Conservation (phyloP, 2,329 filamentous ascomycete species). For the Fusarium nurragi region DNA sequence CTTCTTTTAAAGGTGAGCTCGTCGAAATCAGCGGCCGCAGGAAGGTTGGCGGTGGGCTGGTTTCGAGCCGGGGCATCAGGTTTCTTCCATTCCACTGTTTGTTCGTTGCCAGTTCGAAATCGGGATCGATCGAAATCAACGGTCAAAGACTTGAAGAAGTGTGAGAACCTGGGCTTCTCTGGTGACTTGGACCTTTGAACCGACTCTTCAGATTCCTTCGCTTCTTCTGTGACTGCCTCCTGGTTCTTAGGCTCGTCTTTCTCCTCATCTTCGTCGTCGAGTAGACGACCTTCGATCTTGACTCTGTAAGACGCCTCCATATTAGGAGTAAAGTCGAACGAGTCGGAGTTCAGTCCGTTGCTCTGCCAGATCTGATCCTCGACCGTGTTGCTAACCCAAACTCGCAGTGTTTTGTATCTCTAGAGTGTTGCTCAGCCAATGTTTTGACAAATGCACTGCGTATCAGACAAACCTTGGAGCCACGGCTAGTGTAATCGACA, state of each 20-base stretch:
- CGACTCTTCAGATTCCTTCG: constrained; percentile 43
- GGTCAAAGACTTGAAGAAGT: constrained; percentile 83
- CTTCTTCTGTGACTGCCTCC: constrained; percentile 47
- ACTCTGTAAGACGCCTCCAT: constrained; percentile 85
- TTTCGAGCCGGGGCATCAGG: constrained; percentile 67
- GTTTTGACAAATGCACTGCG: not conserved
- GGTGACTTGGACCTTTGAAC: constrained; percentile 50
- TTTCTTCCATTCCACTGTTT: constrained; percentile 86
- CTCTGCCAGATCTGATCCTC: constrained; percentile 95
- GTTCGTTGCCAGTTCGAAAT: constrained; percentile 64
- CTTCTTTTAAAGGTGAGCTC: constrained; percentile 90
- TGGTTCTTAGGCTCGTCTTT: constrained; percentile 60
- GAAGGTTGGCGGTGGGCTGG: constrained; percentile 48
- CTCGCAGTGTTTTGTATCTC: constrained; percentile 83
- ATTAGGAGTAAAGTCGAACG: constrained; percentile 83
- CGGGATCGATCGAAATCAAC: constrained; percentile 76
- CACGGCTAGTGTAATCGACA: constrained; percentile 79
- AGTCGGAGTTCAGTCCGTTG: constrained; percentile 72
- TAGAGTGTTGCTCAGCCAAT: constrained; percentile 46
- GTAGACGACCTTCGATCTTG: constrained; percentile 87
- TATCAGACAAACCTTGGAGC: constrained; percentile 66
- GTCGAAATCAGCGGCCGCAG: constrained; percentile 82
- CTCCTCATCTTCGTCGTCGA: constrained; percentile 74
- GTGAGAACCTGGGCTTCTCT: constrained; percentile 69
- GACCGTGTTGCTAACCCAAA: constrained; percentile 95